Conservation (phyloP, 768 basidiomycete genomes). For the Terana coerulea region DNA sequence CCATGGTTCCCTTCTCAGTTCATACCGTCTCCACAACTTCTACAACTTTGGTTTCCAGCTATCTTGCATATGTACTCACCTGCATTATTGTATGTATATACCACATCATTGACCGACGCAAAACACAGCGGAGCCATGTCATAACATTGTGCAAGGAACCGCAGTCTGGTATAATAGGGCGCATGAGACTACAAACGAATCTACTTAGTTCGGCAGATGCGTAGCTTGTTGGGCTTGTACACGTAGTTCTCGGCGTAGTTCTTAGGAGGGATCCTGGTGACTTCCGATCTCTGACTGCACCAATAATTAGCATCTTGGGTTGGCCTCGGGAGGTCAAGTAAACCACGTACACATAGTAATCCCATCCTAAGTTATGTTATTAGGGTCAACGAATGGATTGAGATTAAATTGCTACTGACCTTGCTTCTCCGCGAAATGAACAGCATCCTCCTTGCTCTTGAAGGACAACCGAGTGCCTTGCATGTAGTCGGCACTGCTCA, state of each 20-base stretch:
- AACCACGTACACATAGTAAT: slow-evolving; percentile 84
- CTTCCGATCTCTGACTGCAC: slow-evolving; percentile 45
- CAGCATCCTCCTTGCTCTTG: slow-evolving; percentile 82
- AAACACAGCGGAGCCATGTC: too few relatives aligned
- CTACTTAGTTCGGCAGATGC: slow-evolving; percentile 91
- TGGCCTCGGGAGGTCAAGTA: neutral
- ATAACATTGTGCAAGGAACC: too few relatives aligned
- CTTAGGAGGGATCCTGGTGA: slow-evolving; percentile 77
- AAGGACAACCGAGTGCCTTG: slow-evolving; percentile 86
- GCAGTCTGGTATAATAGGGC: neutral
- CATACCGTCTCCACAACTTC: too few relatives aligned
- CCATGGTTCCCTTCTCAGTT: too few relatives aligned
- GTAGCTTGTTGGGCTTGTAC: slow-evolving; percentile 74
- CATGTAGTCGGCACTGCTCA: slow-evolving; percentile 85
- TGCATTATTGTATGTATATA: neutral
- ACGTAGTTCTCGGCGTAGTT: slow-evolving; percentile 90
- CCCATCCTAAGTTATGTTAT: slow-evolving; percentile 67
- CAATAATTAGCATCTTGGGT: slow-evolving; percentile 12
- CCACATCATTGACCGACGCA: neutral
- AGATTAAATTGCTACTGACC: slow-evolving; percentile 40
- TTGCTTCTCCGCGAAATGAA: slow-evolving; percentile 97
- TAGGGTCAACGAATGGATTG: slow-evolving; percentile 6
- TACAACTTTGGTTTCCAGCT: neutral
- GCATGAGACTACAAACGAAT: slow-evolving; percentile 12
- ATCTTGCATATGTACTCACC: slow-evolving; percentile 3